These are phyloP conservation scores for Orbilia quercus DNA, from an alignment of 2,329 filamentous ascomycete species.

Conservation along the genomic window DNA sequence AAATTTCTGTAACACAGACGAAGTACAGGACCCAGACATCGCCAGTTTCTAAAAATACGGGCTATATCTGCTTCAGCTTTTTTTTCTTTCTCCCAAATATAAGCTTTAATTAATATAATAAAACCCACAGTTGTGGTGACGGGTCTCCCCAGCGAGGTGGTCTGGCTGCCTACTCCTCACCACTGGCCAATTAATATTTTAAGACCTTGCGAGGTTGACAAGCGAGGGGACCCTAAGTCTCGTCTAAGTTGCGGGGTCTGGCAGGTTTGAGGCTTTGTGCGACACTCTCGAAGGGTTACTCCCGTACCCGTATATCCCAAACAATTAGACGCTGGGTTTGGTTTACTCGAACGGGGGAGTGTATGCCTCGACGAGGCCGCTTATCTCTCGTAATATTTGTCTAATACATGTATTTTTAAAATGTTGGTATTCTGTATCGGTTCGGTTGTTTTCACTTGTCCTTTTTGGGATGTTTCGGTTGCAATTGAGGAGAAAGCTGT, in stretches of 20 bases:
- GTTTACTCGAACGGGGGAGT: neutral
- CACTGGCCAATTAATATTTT: no score
- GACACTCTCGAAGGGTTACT: neutral
- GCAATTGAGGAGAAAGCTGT: neutral
- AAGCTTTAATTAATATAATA: conserved; percentile 49
- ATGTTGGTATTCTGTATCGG: neutral
- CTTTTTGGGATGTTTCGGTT: neutral
- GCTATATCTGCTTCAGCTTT: conserved; percentile 8
- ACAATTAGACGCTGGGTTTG: neutral
- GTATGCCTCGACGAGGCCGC: conserved; percentile 18
- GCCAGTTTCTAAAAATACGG: conserved; percentile 42
- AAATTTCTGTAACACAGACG: neutral
- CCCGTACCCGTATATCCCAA: neutral
- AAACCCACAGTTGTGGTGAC: conserved; percentile 12
- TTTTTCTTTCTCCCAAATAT: no score
- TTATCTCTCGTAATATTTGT: conserved; percentile 46
- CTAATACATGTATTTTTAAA: conserved; percentile 38
- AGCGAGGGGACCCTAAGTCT: conserved; percentile 43
- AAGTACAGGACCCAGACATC: neutral
- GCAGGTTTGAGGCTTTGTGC: conserved; percentile 26
- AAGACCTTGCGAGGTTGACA: conserved; percentile 32
- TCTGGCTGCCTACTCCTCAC: conserved; percentile 29
- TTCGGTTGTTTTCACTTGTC: neutral
- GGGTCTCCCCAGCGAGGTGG: neutral
- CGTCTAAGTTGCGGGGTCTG: conserved; percentile 54